phyloP scores from a whole-genome alignment of 1,284 basidiomycete species.

The Ustilago hordei region DNA sequence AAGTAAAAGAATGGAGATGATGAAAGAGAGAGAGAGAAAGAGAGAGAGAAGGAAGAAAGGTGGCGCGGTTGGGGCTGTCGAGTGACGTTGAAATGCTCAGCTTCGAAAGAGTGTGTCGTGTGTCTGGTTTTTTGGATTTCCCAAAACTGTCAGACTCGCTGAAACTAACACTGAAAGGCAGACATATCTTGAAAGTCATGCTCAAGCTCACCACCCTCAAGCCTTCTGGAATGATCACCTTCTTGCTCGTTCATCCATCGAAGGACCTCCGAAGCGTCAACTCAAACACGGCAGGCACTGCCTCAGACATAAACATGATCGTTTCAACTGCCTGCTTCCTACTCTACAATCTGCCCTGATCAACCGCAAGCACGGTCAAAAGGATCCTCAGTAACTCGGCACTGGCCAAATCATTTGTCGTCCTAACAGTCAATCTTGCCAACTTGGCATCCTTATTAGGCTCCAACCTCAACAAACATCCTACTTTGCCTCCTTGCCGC shows the following conservation, averaged over 20 bases:
- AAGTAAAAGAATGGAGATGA: not conserved
- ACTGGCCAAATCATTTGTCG: slow-evolving; percentile 93
- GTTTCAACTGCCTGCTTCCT: not conserved
- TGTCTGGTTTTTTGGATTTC: not conserved
- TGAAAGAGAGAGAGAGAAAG: not conserved
- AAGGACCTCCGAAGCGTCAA: not conserved
- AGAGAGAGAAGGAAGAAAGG: not conserved
- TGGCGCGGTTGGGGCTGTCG: not conserved
- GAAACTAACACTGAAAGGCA: not conserved
- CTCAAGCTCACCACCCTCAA: not conserved
- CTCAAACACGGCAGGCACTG: not conserved
- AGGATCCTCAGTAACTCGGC: slow-evolving; percentile 76
- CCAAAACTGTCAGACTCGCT: not conserved
- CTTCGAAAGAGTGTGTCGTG: slow-evolving; percentile 3
- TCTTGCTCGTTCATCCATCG: not conserved
- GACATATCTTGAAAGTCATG: not conserved
- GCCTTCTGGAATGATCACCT: not conserved
- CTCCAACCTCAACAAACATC: slow-evolving; percentile 90
- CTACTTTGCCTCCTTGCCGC: slow-evolving; percentile 87
- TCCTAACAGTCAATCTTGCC: slow-evolving; percentile 91
- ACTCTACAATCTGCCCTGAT: slow-evolving; percentile 34
- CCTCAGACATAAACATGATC: no score
- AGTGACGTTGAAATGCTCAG: no score
- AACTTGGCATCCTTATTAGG: slow-evolving; percentile 95
- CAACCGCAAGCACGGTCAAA: slow-evolving; percentile 36